Base-by-base conservation (phyloP, 768 basidiomycete genomes). In the Pilatotrama ljubarskyi region DNA sequence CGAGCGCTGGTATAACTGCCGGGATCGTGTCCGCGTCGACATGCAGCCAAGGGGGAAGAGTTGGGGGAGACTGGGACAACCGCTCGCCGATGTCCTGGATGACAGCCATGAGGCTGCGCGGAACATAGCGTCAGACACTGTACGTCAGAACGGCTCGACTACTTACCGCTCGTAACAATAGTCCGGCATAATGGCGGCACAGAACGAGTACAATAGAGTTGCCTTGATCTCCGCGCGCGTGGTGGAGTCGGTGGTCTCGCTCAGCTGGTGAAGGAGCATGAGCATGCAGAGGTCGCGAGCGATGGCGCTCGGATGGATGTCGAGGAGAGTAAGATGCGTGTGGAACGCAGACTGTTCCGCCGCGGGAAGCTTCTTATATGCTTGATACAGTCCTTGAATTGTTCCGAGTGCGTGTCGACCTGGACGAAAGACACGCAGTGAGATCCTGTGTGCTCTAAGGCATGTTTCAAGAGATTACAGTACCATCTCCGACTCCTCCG, bases 401-500 rank as follows among this genome's bases (percentile, higher is more conserved):
- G 62, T 61, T 2, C 51, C 62, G 9, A 65, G 52, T 10, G 53
- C 62, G 29, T 68, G 66, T 5, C 52, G 50, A 5, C 22, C 56
- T 63, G 26, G 10, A 32, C 4, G 5, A 47, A 15, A 26, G n/a
- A n/a, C n/a, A n/a, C n/a, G n/a, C 22, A 17, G 24, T 9, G 9
- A 25, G 25, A 17, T 8, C 22, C 14, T 4, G 11, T n/a, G 2
- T 15, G 5, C 29, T 10, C 29, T 32, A 32, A 10, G 29, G 4
- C 29, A 4, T 17, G 17, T 6, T 13, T n/a, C n/a, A n/a, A n/a
- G 42, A 52, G 3, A 32, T 32, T 32, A n/a, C n/a, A 10, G 29
- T 50, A 68, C 66, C 66, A 26, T 68, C 64, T 11, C 66, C 66
- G 8, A 68, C 64, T 9, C 62, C 66, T 37, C 61, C 66, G 32